These are phyloP conservation scores for Pestalotiopsis sp. DNA, from an alignment of 2,329 filamentous ascomycete species.

Conservation along the genomic window DNA sequence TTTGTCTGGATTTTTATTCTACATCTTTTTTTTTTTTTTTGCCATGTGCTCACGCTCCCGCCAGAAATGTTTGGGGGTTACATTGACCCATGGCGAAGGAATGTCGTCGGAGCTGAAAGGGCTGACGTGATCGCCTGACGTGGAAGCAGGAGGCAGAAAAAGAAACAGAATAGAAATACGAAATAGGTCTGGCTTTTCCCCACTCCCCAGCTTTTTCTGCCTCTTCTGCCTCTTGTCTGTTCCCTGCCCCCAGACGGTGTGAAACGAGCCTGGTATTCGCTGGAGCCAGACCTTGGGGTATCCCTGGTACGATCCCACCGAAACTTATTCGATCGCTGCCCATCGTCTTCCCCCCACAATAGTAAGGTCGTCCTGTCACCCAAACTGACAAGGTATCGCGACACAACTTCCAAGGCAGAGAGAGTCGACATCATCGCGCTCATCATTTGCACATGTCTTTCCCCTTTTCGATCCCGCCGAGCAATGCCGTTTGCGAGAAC, in stretches of 20 bases:
- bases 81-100: neutral
- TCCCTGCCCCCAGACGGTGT: conserved; percentile 6
- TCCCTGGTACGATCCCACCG: conserved; percentile 4
- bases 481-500: neutral
- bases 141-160: neutral
- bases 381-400: neutral
- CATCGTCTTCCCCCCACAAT: neutral
- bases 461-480: neutral
- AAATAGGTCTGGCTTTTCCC: neutral
- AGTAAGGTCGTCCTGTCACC: neutral
- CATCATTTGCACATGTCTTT: neutral
- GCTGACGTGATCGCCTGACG: conserved; percentile 10
- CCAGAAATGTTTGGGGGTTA: neutral
- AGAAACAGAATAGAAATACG: neutral
- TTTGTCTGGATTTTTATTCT: neutral
- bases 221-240: neutral
- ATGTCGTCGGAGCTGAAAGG: conserved; percentile 8
- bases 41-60: neutral
- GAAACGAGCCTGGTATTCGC: conserved; percentile 1
- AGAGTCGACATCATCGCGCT: neutral
- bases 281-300: neutral
- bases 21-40: neutral
- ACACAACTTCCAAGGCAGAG: conserved; percentile 7
- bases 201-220: neutral
- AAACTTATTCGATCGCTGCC: neutral